Base-by-base conservation (phyloP, 805 yeast genomes). In the Henningerozyma blattae region DNA sequence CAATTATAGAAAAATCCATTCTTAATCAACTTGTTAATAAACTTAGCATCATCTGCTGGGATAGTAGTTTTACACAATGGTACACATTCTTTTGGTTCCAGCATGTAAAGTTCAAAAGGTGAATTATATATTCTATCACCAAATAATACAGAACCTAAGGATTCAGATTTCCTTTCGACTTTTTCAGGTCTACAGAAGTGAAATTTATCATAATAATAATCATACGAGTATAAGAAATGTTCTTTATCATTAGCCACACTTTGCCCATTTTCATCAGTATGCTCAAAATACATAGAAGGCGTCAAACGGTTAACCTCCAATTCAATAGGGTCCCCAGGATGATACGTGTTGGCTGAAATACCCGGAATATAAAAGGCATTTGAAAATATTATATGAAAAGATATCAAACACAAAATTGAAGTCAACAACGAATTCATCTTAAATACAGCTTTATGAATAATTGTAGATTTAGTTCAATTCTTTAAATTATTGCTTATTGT, bases 81-180 rank as follows among this genome's bases (percentile, higher is more conserved):
- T 34, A 65, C 65, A 64, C 98, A 91, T 4, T 67, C 55, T 48
- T 69, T 68, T 41, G 82, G 71, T 53, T 81, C 69, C 42, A 81
- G 65, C 93, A 91, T 82, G 24, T 72, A 66, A 41, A 91, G 62
- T 34, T 77, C 72, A 50, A 83, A 85, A 5, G 97, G 96, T 8
- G 97, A 86, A 50, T 83, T 77, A 65, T 82, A 86, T 43, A 91
- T 86, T 54, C 98, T 70, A 59, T 91, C 98, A 43, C 98, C 98
- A 55, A 91, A 86, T 37, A 91, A 70, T 44, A 91, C 78, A 2
- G 96, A 78, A 7, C 98, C 98, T 35, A 91, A 67, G 10, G 93
- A 77, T 59, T 86, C 97, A 42, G 83, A 74, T 54, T 85, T 94
- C 47, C 79, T 79, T 20, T 40, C 56, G 19, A 56, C 47, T 18